Evolutionary conservation across 225 moss, liverwort and hornwort species (phyloP).

Genomic region (Pleurozium schreberi): DNA sequence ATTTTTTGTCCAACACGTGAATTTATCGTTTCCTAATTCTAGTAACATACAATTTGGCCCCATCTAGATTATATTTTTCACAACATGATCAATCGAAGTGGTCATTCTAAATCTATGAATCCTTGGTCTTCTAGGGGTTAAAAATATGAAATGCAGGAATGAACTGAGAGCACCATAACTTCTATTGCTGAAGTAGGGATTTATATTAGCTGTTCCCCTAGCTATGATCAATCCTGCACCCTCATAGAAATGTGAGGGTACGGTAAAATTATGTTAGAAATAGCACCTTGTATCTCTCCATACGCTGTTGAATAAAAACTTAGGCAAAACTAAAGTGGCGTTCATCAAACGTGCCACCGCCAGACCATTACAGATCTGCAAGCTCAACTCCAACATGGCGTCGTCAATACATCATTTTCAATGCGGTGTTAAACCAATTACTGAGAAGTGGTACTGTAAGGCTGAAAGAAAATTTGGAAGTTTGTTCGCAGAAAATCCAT

Average conservation of each 20-base stretch:
- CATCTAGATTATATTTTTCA: neutral
- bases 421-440: neutral
- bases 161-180: neutral
- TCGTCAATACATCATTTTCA: neutral
- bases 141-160: neutral
- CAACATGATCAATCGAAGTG: neutral
- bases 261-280: neutral
- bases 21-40: neutral
- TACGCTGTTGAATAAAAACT: slow-evolving; percentile 77
- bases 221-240: neutral
- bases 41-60: neutral
- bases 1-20: neutral
- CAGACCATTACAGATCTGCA: slow-evolving; percentile 86
- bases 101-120: neutral
- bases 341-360: slow-evolving; percentile 93
- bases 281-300: slow-evolving; percentile 83
- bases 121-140: neutral
- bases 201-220: neutral
- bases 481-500: neutral
- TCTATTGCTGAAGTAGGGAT: neutral
- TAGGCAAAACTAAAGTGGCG: slow-evolving; percentile 80
- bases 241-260: neutral
- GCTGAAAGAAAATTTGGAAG: neutral
- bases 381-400: neutral
- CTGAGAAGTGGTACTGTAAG: neutral